Evolutionary conservation across 345 rosid genomes (phyloP).

Genomic region (Aurinia saxatilis): DNA sequence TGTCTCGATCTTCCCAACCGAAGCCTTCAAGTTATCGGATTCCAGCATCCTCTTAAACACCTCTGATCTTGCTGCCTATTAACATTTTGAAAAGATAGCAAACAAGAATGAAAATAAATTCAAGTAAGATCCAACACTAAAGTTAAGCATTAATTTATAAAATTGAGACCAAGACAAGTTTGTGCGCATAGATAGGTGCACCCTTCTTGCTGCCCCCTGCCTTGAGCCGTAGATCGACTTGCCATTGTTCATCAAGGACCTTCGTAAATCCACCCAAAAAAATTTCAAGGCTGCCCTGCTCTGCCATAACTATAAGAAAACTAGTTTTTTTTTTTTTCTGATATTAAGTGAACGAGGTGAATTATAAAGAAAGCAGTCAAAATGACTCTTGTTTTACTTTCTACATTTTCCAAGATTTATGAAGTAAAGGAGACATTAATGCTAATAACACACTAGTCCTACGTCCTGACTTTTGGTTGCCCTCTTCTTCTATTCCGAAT

Average conservation of each 20-base stretch:
- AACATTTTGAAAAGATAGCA: too few species aligned
- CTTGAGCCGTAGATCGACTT: conserved; percentile 2
- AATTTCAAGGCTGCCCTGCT: not conserved
- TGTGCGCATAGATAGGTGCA: not conserved
- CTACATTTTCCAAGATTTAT: not conserved
- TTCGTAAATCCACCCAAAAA: not conserved
- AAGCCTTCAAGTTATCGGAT: too few species aligned
- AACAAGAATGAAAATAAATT: too few species aligned
- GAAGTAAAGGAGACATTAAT: not conserved
- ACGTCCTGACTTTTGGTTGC: not conserved
- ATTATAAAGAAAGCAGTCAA: not conserved
- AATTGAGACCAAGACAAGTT: too few species aligned
- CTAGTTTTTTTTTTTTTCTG: too few species aligned
- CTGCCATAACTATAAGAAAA: not conserved
- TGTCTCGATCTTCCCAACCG: too few species aligned
- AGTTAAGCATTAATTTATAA: too few species aligned
- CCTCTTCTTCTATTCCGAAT: not conserved
- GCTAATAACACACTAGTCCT: not conserved
- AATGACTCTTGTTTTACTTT: not conserved
- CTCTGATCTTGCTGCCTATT: too few species aligned
- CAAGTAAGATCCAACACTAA: too few species aligned
- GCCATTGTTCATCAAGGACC: conserved; percentile 5
- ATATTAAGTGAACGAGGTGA: not conserved
- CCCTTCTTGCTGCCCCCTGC: not conserved
- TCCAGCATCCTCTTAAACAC: too few species aligned